Evolutionary conservation across 306 rosid species (phyloP).

Genomic region (Lablab purpureus): DNA sequence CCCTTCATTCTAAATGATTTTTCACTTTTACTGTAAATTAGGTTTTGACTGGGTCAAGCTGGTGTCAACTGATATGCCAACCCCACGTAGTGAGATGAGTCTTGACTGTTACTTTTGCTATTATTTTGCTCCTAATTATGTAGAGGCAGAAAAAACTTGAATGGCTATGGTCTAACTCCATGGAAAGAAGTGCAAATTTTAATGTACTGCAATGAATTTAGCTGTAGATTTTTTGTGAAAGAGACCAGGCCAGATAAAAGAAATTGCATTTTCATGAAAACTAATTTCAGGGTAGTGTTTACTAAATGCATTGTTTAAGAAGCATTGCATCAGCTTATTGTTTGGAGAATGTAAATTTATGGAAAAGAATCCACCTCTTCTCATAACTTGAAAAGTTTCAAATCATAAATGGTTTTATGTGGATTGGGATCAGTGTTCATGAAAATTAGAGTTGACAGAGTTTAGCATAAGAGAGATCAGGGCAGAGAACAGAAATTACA

Average conservation of each 20-base stretch:
- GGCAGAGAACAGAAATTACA: conserved; percentile 3
- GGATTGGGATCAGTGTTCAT: too few relatives aligned
- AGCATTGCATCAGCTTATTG: background rate
- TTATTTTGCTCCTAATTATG: background rate
- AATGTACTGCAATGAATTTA: conserved; percentile 1
- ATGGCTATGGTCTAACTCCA: background rate
- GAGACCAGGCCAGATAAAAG: background rate
- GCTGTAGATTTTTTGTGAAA: conserved; percentile 1
- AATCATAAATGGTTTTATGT: too few relatives aligned
- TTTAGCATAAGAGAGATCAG: background rate
- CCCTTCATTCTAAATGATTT: background rate
- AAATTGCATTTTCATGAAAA: background rate
- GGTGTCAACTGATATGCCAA: background rate
- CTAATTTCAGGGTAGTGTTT: background rate
- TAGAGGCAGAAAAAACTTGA: conserved; percentile 25
- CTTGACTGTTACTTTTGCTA: background rate
- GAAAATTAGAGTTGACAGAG: background rate
- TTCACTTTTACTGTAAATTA: conserved; percentile 18
- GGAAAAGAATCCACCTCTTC: conserved; percentile 6
- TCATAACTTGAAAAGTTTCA: background rate
- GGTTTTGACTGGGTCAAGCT: background rate
- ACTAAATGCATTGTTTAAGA: conserved; percentile 2
- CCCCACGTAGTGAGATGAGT: background rate
- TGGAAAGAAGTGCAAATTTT: background rate
- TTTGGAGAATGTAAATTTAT: background rate